Evolutionary conservation across 2,329 filamentous ascomycete species (phyloP).

Genomic region (Tolypocladium ovalisporum): DNA sequence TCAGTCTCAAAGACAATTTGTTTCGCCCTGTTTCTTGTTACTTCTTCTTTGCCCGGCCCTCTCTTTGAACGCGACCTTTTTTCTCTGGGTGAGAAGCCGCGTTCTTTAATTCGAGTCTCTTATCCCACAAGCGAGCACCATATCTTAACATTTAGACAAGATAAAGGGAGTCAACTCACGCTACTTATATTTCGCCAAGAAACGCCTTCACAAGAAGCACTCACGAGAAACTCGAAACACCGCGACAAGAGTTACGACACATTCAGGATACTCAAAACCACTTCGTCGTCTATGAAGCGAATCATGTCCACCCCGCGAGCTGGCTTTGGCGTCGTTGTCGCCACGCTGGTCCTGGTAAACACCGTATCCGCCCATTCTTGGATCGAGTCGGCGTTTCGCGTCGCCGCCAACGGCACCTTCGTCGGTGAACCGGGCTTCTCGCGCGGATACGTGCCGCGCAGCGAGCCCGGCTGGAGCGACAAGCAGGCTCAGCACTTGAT

Average conservation of each 20-base stretch:
- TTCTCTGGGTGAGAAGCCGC: background rate
- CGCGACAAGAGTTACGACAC: background rate
- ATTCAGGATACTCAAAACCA: conserved; percentile 5
- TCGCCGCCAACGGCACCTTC: conserved; percentile 65
- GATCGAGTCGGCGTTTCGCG: conserved; percentile 65
- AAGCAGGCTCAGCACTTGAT: conserved; percentile 50
- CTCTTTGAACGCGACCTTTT: background rate
- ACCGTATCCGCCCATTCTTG: conserved; percentile 57
- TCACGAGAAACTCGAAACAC: background rate
- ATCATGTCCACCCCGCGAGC: conserved; percentile 11
- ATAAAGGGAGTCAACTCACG: background rate
- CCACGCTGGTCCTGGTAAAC: conserved; percentile 17
- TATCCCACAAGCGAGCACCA: background rate
- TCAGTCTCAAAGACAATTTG: background rate
- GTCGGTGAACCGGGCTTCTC: conserved; percentile 60
- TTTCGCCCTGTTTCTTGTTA: background rate
- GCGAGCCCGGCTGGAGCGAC: conserved; percentile 43
- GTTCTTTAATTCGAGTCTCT: background rate
- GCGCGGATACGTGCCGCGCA: conserved; percentile 57
- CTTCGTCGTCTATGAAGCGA: background rate
- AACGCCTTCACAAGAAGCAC: no score
- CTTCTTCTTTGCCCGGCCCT: background rate
- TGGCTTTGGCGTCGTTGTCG: conserved; percentile 8
- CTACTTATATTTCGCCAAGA: background rate
- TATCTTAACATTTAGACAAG: background rate